Conservation (phyloP, 2,329 filamentous ascomycete genomes). For the Stemphylium vesicarium region DNA sequence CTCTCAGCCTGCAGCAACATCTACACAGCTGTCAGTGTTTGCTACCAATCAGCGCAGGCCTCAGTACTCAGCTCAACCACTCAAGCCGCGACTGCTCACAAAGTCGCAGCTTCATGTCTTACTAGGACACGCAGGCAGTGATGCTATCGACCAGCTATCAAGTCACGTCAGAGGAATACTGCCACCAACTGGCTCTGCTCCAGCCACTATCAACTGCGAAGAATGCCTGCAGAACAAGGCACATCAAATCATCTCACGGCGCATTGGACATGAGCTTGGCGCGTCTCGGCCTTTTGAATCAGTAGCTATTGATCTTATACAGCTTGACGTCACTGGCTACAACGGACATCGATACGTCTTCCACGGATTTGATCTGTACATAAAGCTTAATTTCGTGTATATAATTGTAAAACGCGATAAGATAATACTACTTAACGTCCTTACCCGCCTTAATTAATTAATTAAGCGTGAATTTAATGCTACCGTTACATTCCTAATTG, state of each 20-base stretch:
- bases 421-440: slow-evolving; percentile 7
- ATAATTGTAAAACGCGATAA: slow-evolving; percentile 6
- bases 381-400: slow-evolving; percentile 2
- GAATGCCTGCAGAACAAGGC: background rate
- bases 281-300: background rate
- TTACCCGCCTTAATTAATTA: slow-evolving; percentile 49
- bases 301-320: background rate
- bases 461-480: slow-evolving; percentile 17
- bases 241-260: background rate
- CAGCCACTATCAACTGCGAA: slow-evolving; percentile 2
- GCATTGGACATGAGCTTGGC: background rate
- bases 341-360: background rate
- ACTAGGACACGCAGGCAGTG: slow-evolving; percentile 1
- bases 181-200: background rate
- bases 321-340: background rate
- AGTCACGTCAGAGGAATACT: background rate
- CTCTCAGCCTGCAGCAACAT: background rate
- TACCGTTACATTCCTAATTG: slow-evolving; percentile 15
- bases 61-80: background rate
- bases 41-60: slow-evolving; percentile 3
- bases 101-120: slow-evolving; percentile 1
- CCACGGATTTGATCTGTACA: slow-evolving; percentile 1
- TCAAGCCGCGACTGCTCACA: background rate
- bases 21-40: background rate
- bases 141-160: background rate